Conservation (phyloP, 352 stramenopile species). For the Globisporangium nunn region DNA sequence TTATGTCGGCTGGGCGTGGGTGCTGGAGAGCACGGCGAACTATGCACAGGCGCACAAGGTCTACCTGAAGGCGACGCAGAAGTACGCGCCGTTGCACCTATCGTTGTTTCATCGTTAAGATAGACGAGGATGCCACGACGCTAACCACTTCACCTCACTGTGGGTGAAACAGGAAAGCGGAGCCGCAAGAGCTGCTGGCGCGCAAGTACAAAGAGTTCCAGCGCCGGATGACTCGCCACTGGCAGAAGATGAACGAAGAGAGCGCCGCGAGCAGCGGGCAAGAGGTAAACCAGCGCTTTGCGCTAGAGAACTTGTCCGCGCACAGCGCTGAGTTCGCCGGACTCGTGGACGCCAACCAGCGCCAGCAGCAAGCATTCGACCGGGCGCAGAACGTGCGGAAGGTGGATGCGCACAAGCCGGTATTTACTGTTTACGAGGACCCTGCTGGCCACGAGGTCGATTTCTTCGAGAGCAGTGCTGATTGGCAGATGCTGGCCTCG, state of each 20-base stretch:
- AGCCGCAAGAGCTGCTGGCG: conserved; percentile 56
- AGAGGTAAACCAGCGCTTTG: conserved; percentile 47
- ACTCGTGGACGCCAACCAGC: conserved; percentile 46
- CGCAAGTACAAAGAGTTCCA: conserved; percentile 83
- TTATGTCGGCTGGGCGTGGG: conserved; percentile 83
- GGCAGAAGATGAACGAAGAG: conserved; percentile 59
- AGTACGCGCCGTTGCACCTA: conserved; percentile 35
- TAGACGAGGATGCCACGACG: not conserved
- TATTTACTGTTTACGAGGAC: conserved; percentile 83
- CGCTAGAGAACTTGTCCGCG: conserved; percentile 53
- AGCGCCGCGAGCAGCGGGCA: conserved; percentile 14
- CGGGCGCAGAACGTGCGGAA: conserved; percentile 50
- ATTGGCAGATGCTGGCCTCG: conserved; percentile 65
- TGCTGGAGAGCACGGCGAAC: conserved; percentile 73
- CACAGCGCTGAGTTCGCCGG: conserved; percentile 45
- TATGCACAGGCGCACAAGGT: conserved; percentile 83
- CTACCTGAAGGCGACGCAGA: conserved; percentile 80
- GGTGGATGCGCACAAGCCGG: conserved; percentile 68
- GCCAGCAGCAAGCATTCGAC: conserved; percentile 51
- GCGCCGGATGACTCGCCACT: conserved; percentile 75
- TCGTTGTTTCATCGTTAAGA: not conserved
- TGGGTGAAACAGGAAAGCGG: conserved; percentile 40
- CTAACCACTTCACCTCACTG: not conserved
- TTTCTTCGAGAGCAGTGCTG: conserved; percentile 45
- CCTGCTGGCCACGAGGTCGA: conserved; percentile 42